Percentiles rank a stretch among this genome's conserved stretches.
Evolutionary conservation across 2,329 filamentous ascomycete genomes (phyloP).

Genomic region (Microdochium trichocladiopsis): DNA sequence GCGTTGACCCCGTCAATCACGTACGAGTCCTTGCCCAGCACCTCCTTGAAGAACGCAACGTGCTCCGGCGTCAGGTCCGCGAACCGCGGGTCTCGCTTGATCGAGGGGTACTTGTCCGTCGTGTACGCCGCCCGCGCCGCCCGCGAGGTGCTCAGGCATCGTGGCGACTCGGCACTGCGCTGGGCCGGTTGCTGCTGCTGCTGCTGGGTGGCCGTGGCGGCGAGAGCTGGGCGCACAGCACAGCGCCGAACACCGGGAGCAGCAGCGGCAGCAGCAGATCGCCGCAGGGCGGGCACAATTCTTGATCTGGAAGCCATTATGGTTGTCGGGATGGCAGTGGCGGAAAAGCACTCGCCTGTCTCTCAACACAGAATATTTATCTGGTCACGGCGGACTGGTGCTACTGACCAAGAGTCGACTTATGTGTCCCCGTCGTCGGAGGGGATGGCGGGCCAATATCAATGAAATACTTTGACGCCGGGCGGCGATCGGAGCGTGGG

Average conservation of each 20-base stretch:
- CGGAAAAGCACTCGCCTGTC: neutral
- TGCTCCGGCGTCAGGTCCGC: slow-evolving; percentile 67
- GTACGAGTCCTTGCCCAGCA: slow-evolving; percentile 74
- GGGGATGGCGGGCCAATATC: no score
- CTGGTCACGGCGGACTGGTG: no score
- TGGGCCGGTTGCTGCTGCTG: neutral
- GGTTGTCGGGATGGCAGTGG: neutral
- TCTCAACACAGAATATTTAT: no score
- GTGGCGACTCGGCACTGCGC: slow-evolving; percentile 4
- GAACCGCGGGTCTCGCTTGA: slow-evolving; percentile 76
- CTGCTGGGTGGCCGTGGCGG: neutral
- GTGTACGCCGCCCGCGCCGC: slow-evolving; percentile 61
- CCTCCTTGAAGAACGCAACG: slow-evolving; percentile 71
- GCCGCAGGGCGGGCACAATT: neutral
- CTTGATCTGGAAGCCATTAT: neutral
- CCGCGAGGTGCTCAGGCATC: slow-evolving; percentile 16
- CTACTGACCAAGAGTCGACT: no score
- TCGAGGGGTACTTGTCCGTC: slow-evolving; percentile 74
- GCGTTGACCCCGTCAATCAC: slow-evolving; percentile 77
- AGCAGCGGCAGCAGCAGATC: neutral
- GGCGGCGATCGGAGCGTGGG: neutral
- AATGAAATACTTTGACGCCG: neutral
- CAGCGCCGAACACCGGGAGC: neutral
- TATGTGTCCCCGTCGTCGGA: no score
- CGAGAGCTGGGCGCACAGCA: neutral